These are phyloP conservation scores for Scheffersomyces illinoinensis DNA, from an alignment of 1,139 yeast species.

Conservation along the genomic window DNA sequence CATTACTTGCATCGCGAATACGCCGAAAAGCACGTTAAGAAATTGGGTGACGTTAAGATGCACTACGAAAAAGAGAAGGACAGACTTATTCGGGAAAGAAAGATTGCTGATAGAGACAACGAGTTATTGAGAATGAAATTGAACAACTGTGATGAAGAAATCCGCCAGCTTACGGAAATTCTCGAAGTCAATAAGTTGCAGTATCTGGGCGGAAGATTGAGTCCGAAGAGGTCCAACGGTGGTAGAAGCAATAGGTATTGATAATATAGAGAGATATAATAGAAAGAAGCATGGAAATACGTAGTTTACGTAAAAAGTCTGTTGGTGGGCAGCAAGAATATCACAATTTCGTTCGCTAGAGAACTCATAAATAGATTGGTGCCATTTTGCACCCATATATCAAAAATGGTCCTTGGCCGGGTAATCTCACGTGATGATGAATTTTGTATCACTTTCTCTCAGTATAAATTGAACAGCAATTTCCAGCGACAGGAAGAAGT, in stretches of 20 bases:
- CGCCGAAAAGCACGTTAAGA: slow-evolving; percentile 23
- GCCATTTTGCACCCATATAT: background rate
- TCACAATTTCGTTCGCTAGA: too few relatives aligned
- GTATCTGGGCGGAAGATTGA: slow-evolving; percentile 7
- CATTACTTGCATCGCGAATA: slow-evolving; percentile 24
- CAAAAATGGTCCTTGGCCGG: background rate
- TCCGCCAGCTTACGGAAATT: slow-evolving; percentile 14
- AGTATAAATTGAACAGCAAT: background rate
- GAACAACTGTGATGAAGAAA: slow-evolving; percentile 15
- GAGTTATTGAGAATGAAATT: slow-evolving; percentile 18
- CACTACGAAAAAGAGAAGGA: slow-evolving; percentile 15
- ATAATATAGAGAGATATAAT: background rate
- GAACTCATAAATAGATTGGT: background rate
- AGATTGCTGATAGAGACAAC: slow-evolving; percentile 12
- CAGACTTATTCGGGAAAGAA: slow-evolving; percentile 10
- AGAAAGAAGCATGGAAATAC: background rate
- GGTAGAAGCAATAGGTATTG: slow-evolving; percentile 5
- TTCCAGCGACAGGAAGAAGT: background rate
- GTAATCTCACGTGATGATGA: background rate
- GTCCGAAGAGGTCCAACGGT: slow-evolving; percentile 7
- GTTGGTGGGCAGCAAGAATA: too few relatives aligned
- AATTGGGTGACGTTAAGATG: slow-evolving; percentile 15
- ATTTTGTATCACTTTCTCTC: background rate
- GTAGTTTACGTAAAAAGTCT: too few relatives aligned
- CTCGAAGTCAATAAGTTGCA: slow-evolving; percentile 14